These are phyloP conservation scores for Thalassiosira profunda DNA, from an alignment of 108 stramenopile genomes.

Conservation along the genomic window DNA sequence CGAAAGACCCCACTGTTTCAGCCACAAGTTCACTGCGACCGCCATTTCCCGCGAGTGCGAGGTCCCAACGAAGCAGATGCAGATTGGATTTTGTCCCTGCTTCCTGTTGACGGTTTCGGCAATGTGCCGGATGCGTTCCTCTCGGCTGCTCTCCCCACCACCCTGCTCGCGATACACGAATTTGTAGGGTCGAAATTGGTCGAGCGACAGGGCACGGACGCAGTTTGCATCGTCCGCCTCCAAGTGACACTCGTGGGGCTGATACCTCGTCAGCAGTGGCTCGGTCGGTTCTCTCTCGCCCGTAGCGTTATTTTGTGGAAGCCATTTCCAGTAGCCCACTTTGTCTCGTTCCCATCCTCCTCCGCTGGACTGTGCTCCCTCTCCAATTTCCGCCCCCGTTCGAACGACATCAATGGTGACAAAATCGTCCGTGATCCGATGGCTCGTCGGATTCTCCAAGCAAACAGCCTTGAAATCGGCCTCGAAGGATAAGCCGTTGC, in stretches of 20 bases:
- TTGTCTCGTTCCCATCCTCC: too few relatives aligned
- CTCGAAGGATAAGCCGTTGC: conserved; percentile 13
- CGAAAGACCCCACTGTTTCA: conserved; percentile 4
- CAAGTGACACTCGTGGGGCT: conserved; percentile 1
- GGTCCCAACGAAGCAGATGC: conserved; percentile 8
- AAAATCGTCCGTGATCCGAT: conserved; percentile 12
- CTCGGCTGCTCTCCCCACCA: too few relatives aligned
- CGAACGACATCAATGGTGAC: background rate
- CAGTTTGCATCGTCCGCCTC: background rate
- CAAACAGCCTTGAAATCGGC: conserved; percentile 6
- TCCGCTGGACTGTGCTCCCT: too few relatives aligned
- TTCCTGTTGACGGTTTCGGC: too few relatives aligned
- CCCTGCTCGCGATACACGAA: background rate
- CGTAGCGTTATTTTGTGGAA: background rate
- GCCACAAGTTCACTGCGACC: conserved; percentile 4
- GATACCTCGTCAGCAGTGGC: conserved; percentile 9
- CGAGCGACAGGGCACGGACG: background rate
- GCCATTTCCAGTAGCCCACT: conserved; percentile 16
- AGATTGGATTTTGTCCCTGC: too few relatives aligned
- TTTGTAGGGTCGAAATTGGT: conserved; percentile 4
- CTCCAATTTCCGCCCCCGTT: too few relatives aligned
- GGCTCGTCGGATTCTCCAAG: conserved; percentile 8
- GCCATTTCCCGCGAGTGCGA: conserved; percentile 19
- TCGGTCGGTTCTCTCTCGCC: too few relatives aligned
- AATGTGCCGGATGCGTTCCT: too few relatives aligned